A percentile compares a stretch with the other conserved stretches of the same genome.
These are phyloP conservation scores for Solanum verrucosum DNA, from an alignment of 257 asterid genomes.

Conservation along the genomic window DNA sequence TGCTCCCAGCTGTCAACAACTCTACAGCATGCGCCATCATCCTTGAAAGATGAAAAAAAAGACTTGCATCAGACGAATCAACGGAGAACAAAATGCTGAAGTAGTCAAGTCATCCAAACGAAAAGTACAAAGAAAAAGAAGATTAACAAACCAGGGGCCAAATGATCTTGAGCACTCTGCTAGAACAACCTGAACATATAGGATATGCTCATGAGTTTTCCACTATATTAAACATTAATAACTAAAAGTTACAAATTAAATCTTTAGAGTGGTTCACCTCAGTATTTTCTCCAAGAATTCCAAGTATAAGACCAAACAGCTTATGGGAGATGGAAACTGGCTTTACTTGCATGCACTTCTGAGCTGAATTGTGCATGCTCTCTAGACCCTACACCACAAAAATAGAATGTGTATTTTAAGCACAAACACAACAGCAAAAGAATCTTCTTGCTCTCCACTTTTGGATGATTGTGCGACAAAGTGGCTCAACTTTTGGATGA, in stretches of 20 bases:
- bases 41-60: constrained; percentile 26
- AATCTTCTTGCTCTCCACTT: not conserved
- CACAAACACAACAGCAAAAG: not conserved
- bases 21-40: constrained; percentile 82
- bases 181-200: constrained; percentile 59
- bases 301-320: constrained; percentile 64
- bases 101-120: not conserved
- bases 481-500: not conserved
- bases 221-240: not conserved
- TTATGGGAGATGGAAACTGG: constrained; percentile 60
- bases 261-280: constrained; percentile 38
- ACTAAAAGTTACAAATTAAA: not conserved
- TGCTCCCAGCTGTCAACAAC: constrained; percentile 78
- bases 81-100: not conserved
- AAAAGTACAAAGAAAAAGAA: not conserved
- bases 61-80: not conserved
- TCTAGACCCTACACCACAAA: constrained; percentile 66
- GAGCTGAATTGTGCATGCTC: constrained; percentile 77
- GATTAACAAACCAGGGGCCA: constrained; percentile 79
- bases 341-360: constrained; percentile 75
- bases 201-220: not conserved
- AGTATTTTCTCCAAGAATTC: constrained; percentile 77
- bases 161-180: constrained; percentile 93
- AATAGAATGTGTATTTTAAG: not conserved
- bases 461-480: not conserved